Conservation (phyloP, 768 basidiomycete genomes). For the Chalciporus chontae region DNA sequence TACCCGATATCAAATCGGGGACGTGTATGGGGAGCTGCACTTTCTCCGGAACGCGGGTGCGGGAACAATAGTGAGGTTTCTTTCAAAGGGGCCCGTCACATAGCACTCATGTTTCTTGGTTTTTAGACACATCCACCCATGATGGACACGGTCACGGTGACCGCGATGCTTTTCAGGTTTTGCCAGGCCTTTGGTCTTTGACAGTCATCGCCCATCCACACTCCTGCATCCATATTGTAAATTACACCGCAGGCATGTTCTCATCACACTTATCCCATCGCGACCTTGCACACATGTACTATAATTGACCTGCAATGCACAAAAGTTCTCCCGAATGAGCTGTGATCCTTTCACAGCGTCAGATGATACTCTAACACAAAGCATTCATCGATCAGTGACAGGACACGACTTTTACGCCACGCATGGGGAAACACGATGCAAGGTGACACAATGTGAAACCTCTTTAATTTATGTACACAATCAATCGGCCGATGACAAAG, state of each 20-base stretch:
- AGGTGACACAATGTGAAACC: conserved; percentile 10
- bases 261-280: conserved; percentile 27
- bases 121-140: conserved; percentile 79
- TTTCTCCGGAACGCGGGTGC: conserved; percentile 76
- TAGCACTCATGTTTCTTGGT: conserved; percentile 20
- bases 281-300: conserved; percentile 29
- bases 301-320: conserved; percentile 30
- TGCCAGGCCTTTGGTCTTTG: conserved; percentile 51
- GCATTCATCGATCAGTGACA: conserved; percentile 17
- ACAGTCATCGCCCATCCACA: conserved; percentile 16
- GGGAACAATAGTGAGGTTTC: conserved; percentile 66
- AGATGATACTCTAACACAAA: conserved; percentile 14
- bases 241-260: conserved; percentile 27
- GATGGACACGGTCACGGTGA: conserved; percentile 85
- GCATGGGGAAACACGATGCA: conserved; percentile 34
- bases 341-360: conserved; percentile 18
- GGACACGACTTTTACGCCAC: conserved; percentile 29
- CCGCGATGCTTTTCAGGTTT: conserved; percentile 83
- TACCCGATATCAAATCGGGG: conserved; percentile 80
- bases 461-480: conserved; percentile 19
- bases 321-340: conserved; percentile 19
- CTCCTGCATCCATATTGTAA: conserved; percentile 30
- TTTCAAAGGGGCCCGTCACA: conserved; percentile 20
- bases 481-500: conserved; percentile 31
- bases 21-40: conserved; percentile 83